Conservation (phyloP, 257 asterid species). For the Cynanchum wilfordii region DNA sequence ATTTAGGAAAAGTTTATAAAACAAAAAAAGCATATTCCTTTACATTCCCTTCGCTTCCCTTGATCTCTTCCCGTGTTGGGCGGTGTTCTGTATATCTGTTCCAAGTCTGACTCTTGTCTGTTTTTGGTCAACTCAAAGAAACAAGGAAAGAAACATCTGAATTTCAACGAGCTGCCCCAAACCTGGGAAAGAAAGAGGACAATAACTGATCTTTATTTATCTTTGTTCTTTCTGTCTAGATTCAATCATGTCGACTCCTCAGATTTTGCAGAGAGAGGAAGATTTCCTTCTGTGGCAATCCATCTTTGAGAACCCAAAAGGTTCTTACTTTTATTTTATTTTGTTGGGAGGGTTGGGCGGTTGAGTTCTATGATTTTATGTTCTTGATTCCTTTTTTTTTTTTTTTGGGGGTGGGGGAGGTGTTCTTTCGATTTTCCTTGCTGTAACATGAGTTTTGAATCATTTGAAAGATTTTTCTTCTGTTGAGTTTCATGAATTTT, state of each 20-base stretch:
- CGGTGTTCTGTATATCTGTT: neutral
- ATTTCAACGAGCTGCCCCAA: neutral
- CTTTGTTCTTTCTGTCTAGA: neutral
- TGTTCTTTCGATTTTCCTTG: neutral
- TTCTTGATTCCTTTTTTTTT: slow-evolving; percentile 1
- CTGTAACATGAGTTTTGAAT: neutral
- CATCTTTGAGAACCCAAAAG: slow-evolving; percentile 57
- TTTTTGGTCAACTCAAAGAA: neutral
- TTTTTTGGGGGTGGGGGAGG: too few relatives aligned
- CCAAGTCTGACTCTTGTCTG: neutral
- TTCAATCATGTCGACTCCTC: slow-evolving; percentile 61
- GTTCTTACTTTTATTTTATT: slow-evolving; percentile 27
- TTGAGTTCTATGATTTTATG: neutral
- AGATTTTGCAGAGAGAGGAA: slow-evolving; percentile 61
- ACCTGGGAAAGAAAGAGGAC: neutral
- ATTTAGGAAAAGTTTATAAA: too few relatives aligned
- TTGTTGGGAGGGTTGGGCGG: neutral
- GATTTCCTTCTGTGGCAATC: slow-evolving; percentile 62
- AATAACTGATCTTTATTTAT: neutral
- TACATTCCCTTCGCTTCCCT: too few relatives aligned
- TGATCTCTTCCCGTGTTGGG: neutral
- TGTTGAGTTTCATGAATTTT: slow-evolving; percentile 5
- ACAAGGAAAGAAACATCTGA: neutral
- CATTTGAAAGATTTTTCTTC: neutral
- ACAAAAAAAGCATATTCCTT: too few relatives aligned